Percentiles rank a stretch among this genome's conserved stretches.
phyloP scores from a whole-genome alignment of 371 early-diverging fungal species.

The Mucor plumbeus region DNA sequence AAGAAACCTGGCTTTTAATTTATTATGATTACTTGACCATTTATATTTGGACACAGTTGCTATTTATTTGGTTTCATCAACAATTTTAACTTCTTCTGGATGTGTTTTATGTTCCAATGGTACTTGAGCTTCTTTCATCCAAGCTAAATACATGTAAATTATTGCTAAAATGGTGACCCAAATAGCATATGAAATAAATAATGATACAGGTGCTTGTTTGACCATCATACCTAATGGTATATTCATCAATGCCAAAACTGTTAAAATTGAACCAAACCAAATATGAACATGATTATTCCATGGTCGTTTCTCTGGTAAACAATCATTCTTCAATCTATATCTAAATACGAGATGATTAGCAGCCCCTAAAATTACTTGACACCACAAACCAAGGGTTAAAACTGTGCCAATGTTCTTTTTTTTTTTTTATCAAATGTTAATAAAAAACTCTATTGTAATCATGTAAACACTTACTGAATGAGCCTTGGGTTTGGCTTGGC shows the following conservation, averaged over 20 bases:
- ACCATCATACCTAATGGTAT: slow-evolving; percentile 44
- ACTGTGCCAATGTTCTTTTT: slow-evolving; percentile 36
- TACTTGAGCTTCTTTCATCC: slow-evolving; percentile 18
- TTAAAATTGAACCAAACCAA: slow-evolving; percentile 39
- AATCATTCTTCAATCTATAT: slow-evolving; percentile 24
- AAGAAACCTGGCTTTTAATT: slow-evolving; percentile 6
- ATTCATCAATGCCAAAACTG: slow-evolving; percentile 30
- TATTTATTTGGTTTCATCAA: slow-evolving; percentile 2
- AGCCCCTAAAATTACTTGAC: slow-evolving; percentile 34
- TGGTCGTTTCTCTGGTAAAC: slow-evolving; percentile 25
- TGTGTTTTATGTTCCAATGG: neutral
- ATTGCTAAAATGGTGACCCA: slow-evolving; percentile 23
- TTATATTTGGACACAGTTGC: neutral
- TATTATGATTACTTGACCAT: slow-evolving; percentile 2
- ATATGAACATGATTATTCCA: slow-evolving; percentile 42
- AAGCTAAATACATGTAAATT: slow-evolving; percentile 24
- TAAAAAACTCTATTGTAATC: neutral
- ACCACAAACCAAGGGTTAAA: slow-evolving; percentile 32
- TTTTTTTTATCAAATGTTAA: no score
- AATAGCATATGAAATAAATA: slow-evolving; percentile 31
- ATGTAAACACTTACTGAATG: slow-evolving; percentile 32
- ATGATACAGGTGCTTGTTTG: slow-evolving; percentile 14
- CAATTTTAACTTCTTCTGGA: neutral
- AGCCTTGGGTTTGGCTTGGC: slow-evolving; percentile 25
- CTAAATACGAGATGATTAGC: slow-evolving; percentile 40